Conservation (phyloP, 148 eudicot genomes). For the Tetragonia tetragonoides region DNA sequence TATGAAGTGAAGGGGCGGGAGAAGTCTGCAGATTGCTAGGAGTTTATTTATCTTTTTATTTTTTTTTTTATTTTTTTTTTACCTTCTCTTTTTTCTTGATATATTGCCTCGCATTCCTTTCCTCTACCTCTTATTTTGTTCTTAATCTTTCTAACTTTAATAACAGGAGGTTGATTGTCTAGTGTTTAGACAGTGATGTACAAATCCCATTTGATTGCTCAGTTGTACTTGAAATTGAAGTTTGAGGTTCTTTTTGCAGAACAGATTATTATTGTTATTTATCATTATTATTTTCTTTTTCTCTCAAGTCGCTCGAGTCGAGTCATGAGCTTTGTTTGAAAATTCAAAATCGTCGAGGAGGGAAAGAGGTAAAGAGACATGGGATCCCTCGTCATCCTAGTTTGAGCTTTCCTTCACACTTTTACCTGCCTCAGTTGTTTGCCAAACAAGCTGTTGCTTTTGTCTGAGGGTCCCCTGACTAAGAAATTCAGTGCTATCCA, state of each 20-base stretch:
- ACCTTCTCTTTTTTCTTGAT: background rate
- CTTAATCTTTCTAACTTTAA: slow-evolving; percentile 27
- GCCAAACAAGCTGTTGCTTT: background rate
- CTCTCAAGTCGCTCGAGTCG: background rate
- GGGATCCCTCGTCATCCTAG: background rate
- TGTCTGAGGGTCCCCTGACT: background rate
- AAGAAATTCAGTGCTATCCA: slow-evolving; percentile 20
- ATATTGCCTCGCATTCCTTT: background rate
- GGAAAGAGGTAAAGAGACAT: background rate
- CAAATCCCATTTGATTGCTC: slow-evolving; percentile 44
- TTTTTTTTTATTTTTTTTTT: too few species aligned
- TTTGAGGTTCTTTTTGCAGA: slow-evolving; percentile 12
- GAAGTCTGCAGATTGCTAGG: slow-evolving; percentile 35
- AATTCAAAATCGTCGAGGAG: background rate
- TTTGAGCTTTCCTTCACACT: background rate
- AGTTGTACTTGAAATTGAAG: slow-evolving; percentile 16
- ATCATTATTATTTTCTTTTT: background rate
- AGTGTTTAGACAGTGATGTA: slow-evolving; percentile 32
- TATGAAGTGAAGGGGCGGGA: slow-evolving; percentile 20
- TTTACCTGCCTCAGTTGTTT: background rate
- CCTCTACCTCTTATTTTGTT: background rate
- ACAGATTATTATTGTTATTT: background rate
- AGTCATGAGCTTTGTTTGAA: background rate
- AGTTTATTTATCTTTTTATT: slow-evolving; percentile 4
- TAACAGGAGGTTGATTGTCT: slow-evolving; percentile 23